Evolutionary conservation across 331 rosid species (phyloP).

Genomic region (Prunus yedoensis): DNA sequence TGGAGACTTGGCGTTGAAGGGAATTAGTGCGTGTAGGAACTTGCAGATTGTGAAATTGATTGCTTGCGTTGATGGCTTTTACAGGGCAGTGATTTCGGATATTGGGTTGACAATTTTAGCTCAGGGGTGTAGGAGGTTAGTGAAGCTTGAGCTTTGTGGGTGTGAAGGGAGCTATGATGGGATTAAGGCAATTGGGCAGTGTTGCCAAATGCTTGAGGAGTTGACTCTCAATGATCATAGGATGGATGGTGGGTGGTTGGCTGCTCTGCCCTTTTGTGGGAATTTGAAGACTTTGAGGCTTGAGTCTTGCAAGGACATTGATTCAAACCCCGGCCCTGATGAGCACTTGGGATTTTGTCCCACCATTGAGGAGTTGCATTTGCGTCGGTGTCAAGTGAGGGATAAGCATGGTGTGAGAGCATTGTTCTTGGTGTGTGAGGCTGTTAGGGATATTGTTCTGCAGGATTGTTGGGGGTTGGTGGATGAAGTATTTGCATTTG

Average conservation of each 20-base stretch:
- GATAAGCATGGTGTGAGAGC: slow-evolving; percentile 31
- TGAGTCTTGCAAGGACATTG: slow-evolving; percentile 36
- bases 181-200: slow-evolving; percentile 51
- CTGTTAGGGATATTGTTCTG: slow-evolving; percentile 39
- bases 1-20: slow-evolving; percentile 36
- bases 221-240: slow-evolving; percentile 38
- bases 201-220: slow-evolving; percentile 55
- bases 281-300: slow-evolving; percentile 49
- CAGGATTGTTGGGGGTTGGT: slow-evolving; percentile 55
- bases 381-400: slow-evolving; percentile 42
- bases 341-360: slow-evolving; percentile 41
- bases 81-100: slow-evolving; percentile 34
- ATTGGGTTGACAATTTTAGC: slow-evolving; percentile 50
- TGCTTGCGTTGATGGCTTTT: slow-evolving; percentile 35
- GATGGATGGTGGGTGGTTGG: slow-evolving; percentile 53
- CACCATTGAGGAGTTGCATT: slow-evolving; percentile 38
- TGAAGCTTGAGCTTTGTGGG: slow-evolving; percentile 46
- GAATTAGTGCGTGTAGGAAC: slow-evolving; percentile 36
- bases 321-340: slow-evolving; percentile 40
- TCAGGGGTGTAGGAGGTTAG: slow-evolving; percentile 42
- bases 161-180: slow-evolving; percentile 54
- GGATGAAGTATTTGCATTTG: slow-evolving; percentile 34
- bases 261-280: slow-evolving; percentile 35
- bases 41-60: slow-evolving; percentile 45
- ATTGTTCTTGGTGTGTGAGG: slow-evolving; percentile 40